Percentiles rank a stretch among this genome's conserved stretches.
These are phyloP conservation scores for Drosera capensis DNA, from an alignment of 148 eudicot genomes.

Conservation along the genomic window DNA sequence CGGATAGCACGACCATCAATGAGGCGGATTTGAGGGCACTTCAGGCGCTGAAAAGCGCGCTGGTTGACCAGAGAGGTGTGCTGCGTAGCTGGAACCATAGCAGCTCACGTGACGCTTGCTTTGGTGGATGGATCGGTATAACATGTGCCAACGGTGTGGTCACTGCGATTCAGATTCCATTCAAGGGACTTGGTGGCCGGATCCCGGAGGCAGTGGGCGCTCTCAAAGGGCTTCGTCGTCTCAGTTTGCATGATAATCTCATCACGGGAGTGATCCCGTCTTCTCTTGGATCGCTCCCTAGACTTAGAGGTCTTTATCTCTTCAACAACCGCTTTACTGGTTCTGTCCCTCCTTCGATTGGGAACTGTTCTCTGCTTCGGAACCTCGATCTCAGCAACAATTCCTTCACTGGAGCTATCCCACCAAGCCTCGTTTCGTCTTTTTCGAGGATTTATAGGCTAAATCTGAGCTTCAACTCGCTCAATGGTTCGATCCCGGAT, in stretches of 20 bases:
- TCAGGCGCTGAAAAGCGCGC: constrained; percentile 54
- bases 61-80: constrained; percentile 57
- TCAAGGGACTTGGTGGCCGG: constrained; percentile 54
- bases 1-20: constrained; percentile 71
- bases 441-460: constrained; percentile 49
- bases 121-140: constrained; percentile 69
- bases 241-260: constrained; percentile 69
- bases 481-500: constrained; percentile 42
- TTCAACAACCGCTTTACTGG: constrained; percentile 59
- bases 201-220: constrained; percentile 46
- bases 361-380: constrained; percentile 44
- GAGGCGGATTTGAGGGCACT: constrained; percentile 55
- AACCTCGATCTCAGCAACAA: constrained; percentile 59
- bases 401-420: constrained; percentile 39
- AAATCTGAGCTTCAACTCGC: constrained; percentile 53
- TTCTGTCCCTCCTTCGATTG: constrained; percentile 55
- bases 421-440: constrained; percentile 39
- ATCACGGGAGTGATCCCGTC: constrained; percentile 52
- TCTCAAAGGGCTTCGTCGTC: constrained; percentile 62
- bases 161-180: constrained; percentile 74
- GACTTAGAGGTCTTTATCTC: constrained; percentile 65
- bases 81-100: constrained; percentile 59
- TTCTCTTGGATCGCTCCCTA: constrained; percentile 49
- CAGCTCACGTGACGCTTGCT: constrained; percentile 59
- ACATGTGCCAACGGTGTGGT: constrained; percentile 89